A percentile compares a stretch with the other conserved stretches of the same genome.
These are phyloP conservation scores for Microsporum audouinii DNA, from an alignment of 2,329 filamentous ascomycete genomes.

Conservation along the genomic window DNA sequence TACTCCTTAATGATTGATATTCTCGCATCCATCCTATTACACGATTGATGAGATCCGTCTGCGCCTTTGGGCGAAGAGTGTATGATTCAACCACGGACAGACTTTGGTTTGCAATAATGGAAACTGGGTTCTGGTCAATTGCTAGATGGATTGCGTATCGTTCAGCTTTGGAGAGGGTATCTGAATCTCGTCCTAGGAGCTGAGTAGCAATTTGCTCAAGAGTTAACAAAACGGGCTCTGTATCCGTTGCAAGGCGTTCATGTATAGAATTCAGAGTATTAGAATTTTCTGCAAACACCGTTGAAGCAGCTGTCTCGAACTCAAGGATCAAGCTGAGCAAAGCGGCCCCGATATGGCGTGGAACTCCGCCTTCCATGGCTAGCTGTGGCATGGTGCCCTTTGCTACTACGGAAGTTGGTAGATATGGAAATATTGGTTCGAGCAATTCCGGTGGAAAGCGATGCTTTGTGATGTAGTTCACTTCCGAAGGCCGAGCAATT, in stretches of 20 bases:
- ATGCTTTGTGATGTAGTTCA: slow-evolving; percentile 41
- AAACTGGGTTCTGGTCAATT: slow-evolving; percentile 23
- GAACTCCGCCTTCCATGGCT: slow-evolving; percentile 32
- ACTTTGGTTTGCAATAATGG: slow-evolving; percentile 25
- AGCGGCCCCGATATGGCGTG: slow-evolving; percentile 26
- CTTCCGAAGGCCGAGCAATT: slow-evolving; percentile 24
- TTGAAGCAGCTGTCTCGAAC: slow-evolving; percentile 25
- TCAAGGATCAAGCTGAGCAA: slow-evolving; percentile 26
- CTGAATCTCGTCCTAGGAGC: slow-evolving; percentile 22
- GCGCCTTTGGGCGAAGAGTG: slow-evolving; percentile 42
- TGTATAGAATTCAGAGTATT: slow-evolving; percentile 28
- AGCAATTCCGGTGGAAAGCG: slow-evolving; percentile 39
- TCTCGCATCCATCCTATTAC: slow-evolving; percentile 47
- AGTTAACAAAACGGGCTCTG: slow-evolving; percentile 24
- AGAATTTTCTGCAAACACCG: slow-evolving; percentile 27
- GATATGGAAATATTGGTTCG: slow-evolving; percentile 38
- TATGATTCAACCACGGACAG: slow-evolving; percentile 29
- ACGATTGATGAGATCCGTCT: slow-evolving; percentile 38
- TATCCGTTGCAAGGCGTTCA: slow-evolving; percentile 28
- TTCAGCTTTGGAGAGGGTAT: slow-evolving; percentile 23
- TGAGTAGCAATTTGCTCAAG: slow-evolving; percentile 30
- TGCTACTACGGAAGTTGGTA: slow-evolving; percentile 33
- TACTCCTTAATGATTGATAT: slow-evolving; percentile 41
- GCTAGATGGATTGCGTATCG: slow-evolving; percentile 29
- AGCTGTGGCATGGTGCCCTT: slow-evolving; percentile 24